phyloP scores from a whole-genome alignment of 305 asterid genomes.

The Ruellia speciosa region DNA sequence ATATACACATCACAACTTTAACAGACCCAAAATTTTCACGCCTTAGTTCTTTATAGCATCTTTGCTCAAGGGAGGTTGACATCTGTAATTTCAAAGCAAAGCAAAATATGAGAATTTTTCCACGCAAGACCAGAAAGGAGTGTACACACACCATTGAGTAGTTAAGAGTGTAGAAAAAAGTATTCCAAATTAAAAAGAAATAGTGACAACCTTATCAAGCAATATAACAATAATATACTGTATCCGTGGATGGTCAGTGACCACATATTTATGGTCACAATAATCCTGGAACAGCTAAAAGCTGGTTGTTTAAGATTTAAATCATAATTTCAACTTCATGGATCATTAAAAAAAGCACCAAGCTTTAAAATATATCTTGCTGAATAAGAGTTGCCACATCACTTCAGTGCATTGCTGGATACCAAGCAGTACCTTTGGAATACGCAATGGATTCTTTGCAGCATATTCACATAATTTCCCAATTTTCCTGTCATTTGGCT shows the following conservation, averaged over 20 bases:
- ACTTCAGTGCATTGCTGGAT: not conserved
- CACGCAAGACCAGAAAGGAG: conserved; percentile 5
- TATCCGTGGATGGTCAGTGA: no score
- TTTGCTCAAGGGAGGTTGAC: conserved; percentile 78
- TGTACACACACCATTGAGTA: not conserved
- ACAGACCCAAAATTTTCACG: conserved; percentile 61
- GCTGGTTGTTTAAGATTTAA: no score
- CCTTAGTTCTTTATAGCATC: conserved; percentile 93
- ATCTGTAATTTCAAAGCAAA: conserved; percentile 47
- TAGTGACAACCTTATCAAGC: no score
- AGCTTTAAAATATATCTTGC: no score
- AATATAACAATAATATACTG: no score
- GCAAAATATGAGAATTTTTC: conserved; percentile 17
- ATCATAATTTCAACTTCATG: no score
- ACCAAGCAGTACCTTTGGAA: conserved; percentile 63
- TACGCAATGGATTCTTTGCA: conserved; percentile 85
- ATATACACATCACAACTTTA: conserved; percentile 75
- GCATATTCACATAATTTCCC: conserved; percentile 95
- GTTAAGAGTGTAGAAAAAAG: not conserved
- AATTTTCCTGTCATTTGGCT: conserved; percentile 85
- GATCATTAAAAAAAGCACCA: no score
- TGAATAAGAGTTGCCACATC: not conserved
- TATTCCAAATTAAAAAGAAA: no score
- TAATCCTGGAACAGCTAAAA: no score
- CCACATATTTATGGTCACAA: no score